These are phyloP conservation scores for Neonectria magnoliae DNA, from an alignment of 2,329 filamentous ascomycete species.

Conservation along the genomic window DNA sequence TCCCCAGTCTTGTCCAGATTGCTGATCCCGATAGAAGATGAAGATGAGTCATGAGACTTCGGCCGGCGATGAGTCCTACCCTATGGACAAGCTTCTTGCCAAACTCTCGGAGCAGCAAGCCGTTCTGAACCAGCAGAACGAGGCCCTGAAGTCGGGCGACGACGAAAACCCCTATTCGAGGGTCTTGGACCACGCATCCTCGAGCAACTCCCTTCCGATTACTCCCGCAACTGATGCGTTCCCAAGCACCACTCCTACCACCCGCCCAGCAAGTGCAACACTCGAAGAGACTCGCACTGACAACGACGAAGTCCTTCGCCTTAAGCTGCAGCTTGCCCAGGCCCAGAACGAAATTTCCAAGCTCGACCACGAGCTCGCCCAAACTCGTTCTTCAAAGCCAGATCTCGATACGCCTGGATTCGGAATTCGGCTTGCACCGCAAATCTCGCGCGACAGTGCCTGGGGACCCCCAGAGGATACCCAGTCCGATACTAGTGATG, in stretches of 20 bases:
- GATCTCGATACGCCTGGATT: slow-evolving; percentile 50
- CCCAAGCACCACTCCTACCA: slow-evolving; percentile 58
- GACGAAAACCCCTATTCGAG: slow-evolving; percentile 49
- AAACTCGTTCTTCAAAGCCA: slow-evolving; percentile 68
- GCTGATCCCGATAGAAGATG: slow-evolving; percentile 53
- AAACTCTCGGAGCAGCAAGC: slow-evolving; percentile 78
- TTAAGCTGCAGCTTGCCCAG: slow-evolving; percentile 77
- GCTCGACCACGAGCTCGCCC: slow-evolving; percentile 76
- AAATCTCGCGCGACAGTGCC: slow-evolving; percentile 52
- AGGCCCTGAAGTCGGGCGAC: slow-evolving; percentile 57
- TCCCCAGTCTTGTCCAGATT: slow-evolving; percentile 23
- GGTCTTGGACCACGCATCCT: slow-evolving; percentile 59
- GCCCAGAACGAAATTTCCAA: slow-evolving; percentile 76
- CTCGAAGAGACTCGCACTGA: slow-evolving; percentile 54
- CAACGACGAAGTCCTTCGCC: slow-evolving; percentile 70
- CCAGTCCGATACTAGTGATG: slow-evolving; percentile 67
- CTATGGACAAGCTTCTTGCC: slow-evolving; percentile 78
- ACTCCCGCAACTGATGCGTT: slow-evolving; percentile 69
- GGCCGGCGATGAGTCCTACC: slow-evolving; percentile 53
- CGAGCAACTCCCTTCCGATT: slow-evolving; percentile 69
- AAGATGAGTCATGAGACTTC: slow-evolving; percentile 58
- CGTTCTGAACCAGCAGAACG: slow-evolving; percentile 67
- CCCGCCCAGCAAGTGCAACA: slow-evolving; percentile 62
- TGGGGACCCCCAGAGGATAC: slow-evolving; percentile 67
- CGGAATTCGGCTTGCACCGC: slow-evolving; percentile 34